Evolutionary conservation across 768 basidiomycete species (phyloP), one percentile per base, ranked within the genome.

Genomic region (Sarcodon sp.): DNA sequence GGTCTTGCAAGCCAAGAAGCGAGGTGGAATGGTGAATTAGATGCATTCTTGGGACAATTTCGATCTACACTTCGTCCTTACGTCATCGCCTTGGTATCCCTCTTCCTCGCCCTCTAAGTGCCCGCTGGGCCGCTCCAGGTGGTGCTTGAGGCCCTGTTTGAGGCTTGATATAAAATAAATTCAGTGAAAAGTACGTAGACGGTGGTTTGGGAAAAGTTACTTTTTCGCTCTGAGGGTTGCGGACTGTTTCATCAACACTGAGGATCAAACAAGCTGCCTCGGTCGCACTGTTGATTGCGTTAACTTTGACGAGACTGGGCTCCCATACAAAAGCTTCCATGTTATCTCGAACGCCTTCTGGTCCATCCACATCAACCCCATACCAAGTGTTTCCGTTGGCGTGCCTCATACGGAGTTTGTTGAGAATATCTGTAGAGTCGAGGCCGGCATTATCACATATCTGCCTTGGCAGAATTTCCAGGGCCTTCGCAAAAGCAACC

Each of bases 261-360:
- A 99, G 68, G 56, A 98, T 90, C 62, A 99, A 64, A 65, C 88
- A 97, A 9, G 96, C 94, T 8, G 96, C 96, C 66, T 99, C 96
- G 8, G 88, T 75, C 5, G 96, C 96, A 59, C 93, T 94, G 63
- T 80, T 84, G 59, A 99, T 82, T 18, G 96, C 96, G 59, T 99
- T 99, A 43, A 81, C 67, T 69, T 98, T 99, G 58, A 98, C 88
- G 50, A 98, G 71, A 53, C 85, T 85, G 12, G 96, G 94, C 61
- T 98, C 96, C 94, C 96, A 98, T 7, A 99, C 94, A 59, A 98
- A 99, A 41, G 88, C 86, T 46, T 90, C 89, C 83, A 98, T 83
- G 66, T 98, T 99, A 66, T 99, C 80, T 47, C 89, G 80, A 27
- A 97, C 87, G 15, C 91, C 89, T 31, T 87, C 83, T 3, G 73